Base-by-base conservation (phyloP, 345 rosid species). In the Eutrema heterophyllum region DNA sequence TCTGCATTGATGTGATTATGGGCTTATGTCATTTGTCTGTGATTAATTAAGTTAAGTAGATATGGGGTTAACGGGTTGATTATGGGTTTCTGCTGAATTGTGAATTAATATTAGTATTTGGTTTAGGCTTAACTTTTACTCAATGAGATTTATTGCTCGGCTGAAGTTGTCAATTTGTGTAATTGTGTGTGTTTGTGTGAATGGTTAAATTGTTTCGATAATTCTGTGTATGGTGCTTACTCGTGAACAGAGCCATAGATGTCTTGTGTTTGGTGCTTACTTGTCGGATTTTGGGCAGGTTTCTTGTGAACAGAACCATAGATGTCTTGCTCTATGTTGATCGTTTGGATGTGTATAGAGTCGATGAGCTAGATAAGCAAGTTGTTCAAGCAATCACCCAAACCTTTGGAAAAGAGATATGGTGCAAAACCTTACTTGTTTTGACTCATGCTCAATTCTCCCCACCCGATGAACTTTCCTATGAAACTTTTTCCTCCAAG, bases 381-480 rank as follows among this genome's bases (percentile, higher is more conserved):
- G 87, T 91, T 33, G 80, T 91, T 65, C 70, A 57, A 63, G 94
- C 94, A 27, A 86, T 91, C 74, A 77, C 87, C 5, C 83, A 85
- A 59, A 84, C 84, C 74, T 91, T 91, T 84, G 97, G 97, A 15
- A 88, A 83, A 83, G 84, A 83, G 73, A 88, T 91, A 54, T 90
- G 97, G 97, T 61, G 73, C 75, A 90, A 80, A 78, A 82, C 88
- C 68, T 84, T 90, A 77, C 90, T 88, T 81, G 90, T 90, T 63
- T 80, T 90, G 38, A 90, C 97, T 78, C 97, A 90, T 83, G 97
- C 97, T 1, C 94, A 88, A 12, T 86, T 90, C 49, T 88, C 86
- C 60, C 97, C 92, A 1, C 97, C 97, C 1, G 97, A 90, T 79
- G 92, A 82, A 54, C 81, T 88, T 62, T 76, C 64, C 58, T 90